Evolutionary conservation across 164 flowering plant species (phyloP), one percentile per base, ranked within the genome.

Genomic region (Berberis thunbergii): DNA sequence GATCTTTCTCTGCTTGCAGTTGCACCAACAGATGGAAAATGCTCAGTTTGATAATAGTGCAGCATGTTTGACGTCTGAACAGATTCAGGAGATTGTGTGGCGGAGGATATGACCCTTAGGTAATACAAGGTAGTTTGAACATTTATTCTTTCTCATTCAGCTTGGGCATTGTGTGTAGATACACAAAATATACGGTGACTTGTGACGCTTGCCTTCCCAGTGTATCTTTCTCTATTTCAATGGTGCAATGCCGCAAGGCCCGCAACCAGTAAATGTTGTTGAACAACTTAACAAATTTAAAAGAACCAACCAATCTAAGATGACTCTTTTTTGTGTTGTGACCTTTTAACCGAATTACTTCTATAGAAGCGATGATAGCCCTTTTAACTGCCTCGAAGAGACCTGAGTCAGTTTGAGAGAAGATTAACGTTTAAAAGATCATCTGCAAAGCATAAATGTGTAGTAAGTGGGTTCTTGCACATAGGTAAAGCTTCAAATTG

Each of bases 1-100:
- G 50, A 48, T 48, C 12, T 4, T 26, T 26, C 26, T 26, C 26
- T 26, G 26, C 43, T 39, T 70, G 41, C 84, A 92, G 98, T 62
- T 92, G 67, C 87, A 67, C 61, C 74, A 73, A 78, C 93, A 86
- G 71, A 79, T 88, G 85, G 84, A 81, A 70, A 62, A 71, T 59
- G 83, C 84, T 7, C 70, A 80, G 63, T 89, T 86, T 68, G 84
- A 86, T 38, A 65, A 62, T 43, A 75, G 44, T 66, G 74, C 89
- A 64, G 76, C 85, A 41, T 66, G 86, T 57, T 66, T 92, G 73
- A 81, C 90, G 10, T 58, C 76, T 10, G 95, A 86, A 13, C 84
- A 83, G 67, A 83, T 92, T 61, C 80, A 82, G 57, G 96, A 87
- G 65, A 77, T 79, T 67, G 82, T 83, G 57, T 64, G 71, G 62